phyloP scores from a whole-genome alignment of 345 rosid species.

The Murraya koenigii region DNA sequence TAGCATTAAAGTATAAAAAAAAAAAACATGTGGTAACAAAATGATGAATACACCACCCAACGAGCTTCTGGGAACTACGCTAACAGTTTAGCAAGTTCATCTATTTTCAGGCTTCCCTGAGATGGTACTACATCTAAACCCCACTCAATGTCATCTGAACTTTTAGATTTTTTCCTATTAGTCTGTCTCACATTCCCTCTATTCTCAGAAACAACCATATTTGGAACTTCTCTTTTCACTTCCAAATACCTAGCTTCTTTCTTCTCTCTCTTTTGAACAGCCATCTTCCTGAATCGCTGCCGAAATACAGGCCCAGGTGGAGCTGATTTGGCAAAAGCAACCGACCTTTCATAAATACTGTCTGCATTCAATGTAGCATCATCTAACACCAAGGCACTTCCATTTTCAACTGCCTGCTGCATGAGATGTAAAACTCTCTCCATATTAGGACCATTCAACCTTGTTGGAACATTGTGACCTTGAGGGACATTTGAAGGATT shows the following conservation, averaged over 20 bases:
- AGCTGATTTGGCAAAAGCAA: conserved; percentile 57
- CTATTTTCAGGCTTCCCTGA: conserved; percentile 63
- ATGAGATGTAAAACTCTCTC: conserved; percentile 45
- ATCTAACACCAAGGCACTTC: conserved; percentile 59
- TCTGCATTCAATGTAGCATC: conserved; percentile 57
- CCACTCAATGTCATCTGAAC: conserved; percentile 25
- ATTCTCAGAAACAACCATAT: neutral
- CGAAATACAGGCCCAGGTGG: conserved; percentile 60
- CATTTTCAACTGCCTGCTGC: conserved; percentile 72
- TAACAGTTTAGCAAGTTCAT: conserved; percentile 86
- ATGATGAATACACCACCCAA: conserved; percentile 1
- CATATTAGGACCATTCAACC: conserved; percentile 20
- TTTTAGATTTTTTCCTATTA: conserved; percentile 15
- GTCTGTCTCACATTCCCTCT: conserved; percentile 22
- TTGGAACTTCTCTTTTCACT: conserved; percentile 19
- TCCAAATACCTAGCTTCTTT: conserved; percentile 25
- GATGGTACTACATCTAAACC: conserved; percentile 34
- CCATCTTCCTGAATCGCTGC: conserved; percentile 34
- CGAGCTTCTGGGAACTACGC: conserved; percentile 25
- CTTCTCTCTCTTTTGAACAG: conserved; percentile 33
- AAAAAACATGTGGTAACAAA: neutral
- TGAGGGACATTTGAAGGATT: conserved; percentile 28
- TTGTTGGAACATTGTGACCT: conserved; percentile 19
- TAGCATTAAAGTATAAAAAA: neutral
- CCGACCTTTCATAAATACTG: conserved; percentile 45